Percentiles rank a stretch among this genome's conserved stretches.
These are phyloP conservation scores for Zygotorulaspora danielsina DNA, from an alignment of 805 yeast species.

Conservation along the genomic window DNA sequence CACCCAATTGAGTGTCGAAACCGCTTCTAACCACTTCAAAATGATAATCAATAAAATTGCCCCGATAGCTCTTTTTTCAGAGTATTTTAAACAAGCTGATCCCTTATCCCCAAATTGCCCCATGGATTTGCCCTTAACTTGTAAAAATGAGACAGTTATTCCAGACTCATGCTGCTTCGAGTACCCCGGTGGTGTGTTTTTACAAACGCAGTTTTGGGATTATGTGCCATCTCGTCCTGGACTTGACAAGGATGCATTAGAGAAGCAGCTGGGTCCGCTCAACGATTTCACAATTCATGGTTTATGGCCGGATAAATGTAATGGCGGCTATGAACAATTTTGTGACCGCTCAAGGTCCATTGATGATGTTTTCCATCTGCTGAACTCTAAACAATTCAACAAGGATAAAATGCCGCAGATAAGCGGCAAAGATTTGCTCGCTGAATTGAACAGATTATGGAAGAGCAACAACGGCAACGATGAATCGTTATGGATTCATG, in stretches of 20 bases:
- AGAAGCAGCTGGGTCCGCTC: constrained; percentile 51
- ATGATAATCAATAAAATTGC: background rate
- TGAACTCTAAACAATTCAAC: constrained; percentile 35
- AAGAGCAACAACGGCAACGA: constrained; percentile 67
- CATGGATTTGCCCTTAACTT: constrained; percentile 53
- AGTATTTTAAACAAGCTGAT: background rate
- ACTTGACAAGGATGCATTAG: constrained; percentile 24
- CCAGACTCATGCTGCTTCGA: constrained; percentile 78
- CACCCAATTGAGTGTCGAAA: too few species aligned
- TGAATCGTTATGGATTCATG: constrained; percentile 78
- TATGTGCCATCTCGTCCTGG: constrained; percentile 51
- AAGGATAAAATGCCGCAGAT: constrained; percentile 28
- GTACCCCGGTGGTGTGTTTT: constrained; percentile 74
- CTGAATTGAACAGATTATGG: constrained; percentile 62
- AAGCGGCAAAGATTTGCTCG: constrained; percentile 49
- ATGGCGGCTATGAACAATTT: constrained; percentile 74
- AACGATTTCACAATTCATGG: constrained; percentile 80
- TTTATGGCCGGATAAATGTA: constrained; percentile 84
- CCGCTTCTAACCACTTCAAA: too few species aligned
- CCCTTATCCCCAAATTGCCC: constrained; percentile 45
- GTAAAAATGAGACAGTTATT: constrained; percentile 51
- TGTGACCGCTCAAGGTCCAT: constrained; percentile 63
- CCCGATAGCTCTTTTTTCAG: background rate
- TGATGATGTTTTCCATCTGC: constrained; percentile 43
- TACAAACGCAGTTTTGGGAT: constrained; percentile 94